Percentiles rank a stretch among this genome's conserved stretches.
These are phyloP conservation scores for Scenedesmus sp. DNA, from an alignment of 163 green algal species.

Conservation along the genomic window DNA sequence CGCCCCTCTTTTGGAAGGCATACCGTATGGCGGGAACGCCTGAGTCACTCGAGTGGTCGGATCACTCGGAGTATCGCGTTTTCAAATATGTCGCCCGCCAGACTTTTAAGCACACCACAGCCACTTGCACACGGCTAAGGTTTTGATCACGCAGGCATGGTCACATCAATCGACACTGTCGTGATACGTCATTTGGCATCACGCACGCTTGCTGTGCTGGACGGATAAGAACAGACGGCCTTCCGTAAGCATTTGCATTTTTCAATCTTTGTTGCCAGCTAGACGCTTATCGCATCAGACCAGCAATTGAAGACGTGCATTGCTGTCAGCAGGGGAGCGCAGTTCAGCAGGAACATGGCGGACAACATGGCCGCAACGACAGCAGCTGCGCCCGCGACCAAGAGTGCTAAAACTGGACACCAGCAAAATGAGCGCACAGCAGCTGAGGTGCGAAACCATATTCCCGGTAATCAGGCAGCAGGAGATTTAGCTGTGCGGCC, in stretches of 20 bases:
- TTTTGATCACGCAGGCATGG: background rate
- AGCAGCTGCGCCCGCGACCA: slow-evolving; percentile 26
- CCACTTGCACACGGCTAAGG: too few species aligned
- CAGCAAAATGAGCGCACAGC: slow-evolving; percentile 21
- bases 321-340: background rate
- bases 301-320: background rate
- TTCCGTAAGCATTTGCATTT: background rate
- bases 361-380: slow-evolving; percentile 33
- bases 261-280: background rate
- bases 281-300: background rate
- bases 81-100: too few species aligned
- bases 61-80: too few species aligned
- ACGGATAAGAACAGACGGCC: background rate
- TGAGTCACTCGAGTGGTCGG: too few species aligned
- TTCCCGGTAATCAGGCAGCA: background rate
- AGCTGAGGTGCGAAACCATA: background rate
- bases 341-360: slow-evolving; percentile 14
- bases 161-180: background rate
- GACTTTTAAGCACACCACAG: too few species aligned
- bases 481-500: background rate
- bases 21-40: too few species aligned
- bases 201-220: background rate
- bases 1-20: too few species aligned
- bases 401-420: background rate
- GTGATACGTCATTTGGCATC: background rate